Conservation (phyloP, 345 rosid species). For the Citrus inodora region DNA sequence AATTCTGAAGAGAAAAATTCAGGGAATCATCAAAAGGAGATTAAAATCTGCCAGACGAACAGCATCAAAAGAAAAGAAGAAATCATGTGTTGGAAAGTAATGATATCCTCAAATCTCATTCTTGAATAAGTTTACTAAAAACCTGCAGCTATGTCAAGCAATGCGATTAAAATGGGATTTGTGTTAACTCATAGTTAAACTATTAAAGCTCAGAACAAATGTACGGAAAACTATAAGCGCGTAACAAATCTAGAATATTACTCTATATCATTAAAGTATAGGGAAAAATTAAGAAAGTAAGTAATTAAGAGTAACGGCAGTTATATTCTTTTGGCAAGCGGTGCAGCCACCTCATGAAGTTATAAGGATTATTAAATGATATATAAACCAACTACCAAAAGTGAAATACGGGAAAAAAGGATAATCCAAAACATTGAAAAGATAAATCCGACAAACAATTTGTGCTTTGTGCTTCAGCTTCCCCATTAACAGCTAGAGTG, state of each 20-base stretch:
- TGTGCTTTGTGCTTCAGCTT: background rate
- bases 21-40: background rate
- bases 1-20: background rate
- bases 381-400: background rate
- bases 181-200: background rate
- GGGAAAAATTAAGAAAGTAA: background rate
- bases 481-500: background rate
- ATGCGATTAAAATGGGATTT: background rate
- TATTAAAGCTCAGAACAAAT: background rate
- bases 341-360: background rate
- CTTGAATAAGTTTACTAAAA: background rate
- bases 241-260: background rate
- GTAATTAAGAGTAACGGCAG: background rate
- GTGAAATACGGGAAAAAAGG: background rate
- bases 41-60: background rate
- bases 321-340: slow-evolving; percentile 3
- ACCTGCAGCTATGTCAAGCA: background rate
- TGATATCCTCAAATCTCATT: background rate
- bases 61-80: background rate
- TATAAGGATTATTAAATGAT: background rate
- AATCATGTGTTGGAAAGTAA: background rate
- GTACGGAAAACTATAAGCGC: background rate
- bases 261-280: background rate
- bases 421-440: background rate
- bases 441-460: background rate